A percentile compares a stretch with the other conserved stretches of the same genome.
phyloP scores from a whole-genome alignment of 257 asterid species.

The Fraxinus pennsylvanica region DNA sequence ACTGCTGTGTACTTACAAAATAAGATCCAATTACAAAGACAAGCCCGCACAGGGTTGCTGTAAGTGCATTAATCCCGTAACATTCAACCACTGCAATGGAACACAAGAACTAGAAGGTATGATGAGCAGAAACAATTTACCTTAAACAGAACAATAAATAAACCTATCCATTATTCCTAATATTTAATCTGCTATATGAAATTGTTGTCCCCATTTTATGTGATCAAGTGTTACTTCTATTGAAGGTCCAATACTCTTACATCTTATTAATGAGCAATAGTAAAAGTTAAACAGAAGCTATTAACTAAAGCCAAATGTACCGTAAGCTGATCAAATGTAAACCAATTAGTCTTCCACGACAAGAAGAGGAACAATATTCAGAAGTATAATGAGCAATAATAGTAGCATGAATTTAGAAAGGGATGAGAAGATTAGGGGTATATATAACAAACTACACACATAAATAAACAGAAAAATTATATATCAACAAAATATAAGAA shows the following conservation, averaged over 20 bases:
- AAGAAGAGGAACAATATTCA: neutral
- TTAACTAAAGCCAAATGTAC: neutral
- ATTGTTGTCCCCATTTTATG: neutral
- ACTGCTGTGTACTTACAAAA: constrained; percentile 31
- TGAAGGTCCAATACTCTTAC: neutral
- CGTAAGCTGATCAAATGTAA: neutral
- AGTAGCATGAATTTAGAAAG: neutral
- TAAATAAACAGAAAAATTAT: neutral
- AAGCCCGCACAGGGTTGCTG: constrained; percentile 28
- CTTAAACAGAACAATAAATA: neutral
- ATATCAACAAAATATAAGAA: neutral
- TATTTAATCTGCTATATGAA: neutral
- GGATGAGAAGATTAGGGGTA: neutral
- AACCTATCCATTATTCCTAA: neutral
- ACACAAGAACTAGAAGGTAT: neutral
- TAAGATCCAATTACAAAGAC: constrained; percentile 35
- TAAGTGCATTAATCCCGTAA: constrained; percentile 35
- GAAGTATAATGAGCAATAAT: neutral
- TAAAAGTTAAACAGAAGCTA: neutral
- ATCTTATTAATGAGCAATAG: neutral
- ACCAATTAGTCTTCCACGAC: neutral
- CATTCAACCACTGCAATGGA: constrained; percentile 33
- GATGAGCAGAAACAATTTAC: neutral
- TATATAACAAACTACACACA: neutral
- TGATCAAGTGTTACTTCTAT: neutral